A percentile compares a stretch with the other conserved stretches of the same genome.
Conservation (phyloP, 1,139 yeast genomes). For the Debaryomyces coudertii region DNA sequence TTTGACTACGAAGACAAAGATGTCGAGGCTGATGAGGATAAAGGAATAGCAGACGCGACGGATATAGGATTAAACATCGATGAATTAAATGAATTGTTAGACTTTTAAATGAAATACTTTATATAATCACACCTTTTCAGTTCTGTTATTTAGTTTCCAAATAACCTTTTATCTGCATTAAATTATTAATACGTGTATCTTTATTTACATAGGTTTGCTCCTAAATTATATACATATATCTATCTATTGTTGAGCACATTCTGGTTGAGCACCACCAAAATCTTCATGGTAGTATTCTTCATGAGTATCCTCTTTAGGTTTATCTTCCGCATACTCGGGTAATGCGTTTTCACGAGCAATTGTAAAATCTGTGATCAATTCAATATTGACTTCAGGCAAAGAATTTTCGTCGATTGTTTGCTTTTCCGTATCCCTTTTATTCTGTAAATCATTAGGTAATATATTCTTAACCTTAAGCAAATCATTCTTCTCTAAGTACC, state of each 20-base stretch:
- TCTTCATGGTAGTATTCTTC: conserved; percentile 17
- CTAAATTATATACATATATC: conserved; percentile 12
- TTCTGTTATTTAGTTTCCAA: conserved; percentile 12
- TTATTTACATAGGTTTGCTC: conserved; percentile 14
- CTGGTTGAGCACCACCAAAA: conserved; percentile 32
- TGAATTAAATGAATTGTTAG: conserved; percentile 44
- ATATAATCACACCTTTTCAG: conserved; percentile 1
- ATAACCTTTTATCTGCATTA: conserved; percentile 11
- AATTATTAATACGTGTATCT: conserved; percentile 20
- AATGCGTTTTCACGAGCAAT: conserved; percentile 32
- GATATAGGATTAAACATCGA: conserved; percentile 36
- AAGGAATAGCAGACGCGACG: conserved; percentile 13
- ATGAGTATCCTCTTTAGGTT: conserved; percentile 20
- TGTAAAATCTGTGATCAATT: conserved; percentile 45
- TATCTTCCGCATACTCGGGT: conserved; percentile 40
- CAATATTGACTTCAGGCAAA: conserved; percentile 42
- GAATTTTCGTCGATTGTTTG: conserved; percentile 31
- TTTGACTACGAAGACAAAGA: conserved; percentile 23
- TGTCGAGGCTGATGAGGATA: conserved; percentile 11
- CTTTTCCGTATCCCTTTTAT: conserved; percentile 24
- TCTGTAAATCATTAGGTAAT: conserved; percentile 48
- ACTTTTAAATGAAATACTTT: conserved; percentile 22
- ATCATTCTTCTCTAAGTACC: conserved; percentile 74
- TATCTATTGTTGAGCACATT: conserved; percentile 45
- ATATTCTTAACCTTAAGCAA: conserved; percentile 53